These are phyloP conservation scores for Chlorella sp. DNA, from an alignment of 139 green algal species.

Conservation along the genomic window DNA sequence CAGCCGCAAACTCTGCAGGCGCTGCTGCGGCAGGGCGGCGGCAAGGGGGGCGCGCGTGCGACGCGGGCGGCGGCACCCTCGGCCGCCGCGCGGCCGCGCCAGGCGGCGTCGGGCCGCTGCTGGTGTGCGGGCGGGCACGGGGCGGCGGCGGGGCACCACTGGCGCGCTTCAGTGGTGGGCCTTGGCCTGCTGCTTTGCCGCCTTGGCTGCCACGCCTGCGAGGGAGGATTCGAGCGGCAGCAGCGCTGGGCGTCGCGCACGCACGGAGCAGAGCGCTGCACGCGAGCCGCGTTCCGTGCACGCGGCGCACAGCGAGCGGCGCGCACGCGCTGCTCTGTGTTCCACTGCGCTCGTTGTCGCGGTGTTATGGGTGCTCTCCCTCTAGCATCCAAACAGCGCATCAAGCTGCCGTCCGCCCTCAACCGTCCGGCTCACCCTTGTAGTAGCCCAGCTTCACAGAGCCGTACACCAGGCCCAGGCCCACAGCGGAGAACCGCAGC, in stretches of 20 bases:
- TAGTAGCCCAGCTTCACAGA: slow-evolving; percentile 43
- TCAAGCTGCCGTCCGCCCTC: neutral
- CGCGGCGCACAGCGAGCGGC: neutral
- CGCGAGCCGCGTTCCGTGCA: neutral
- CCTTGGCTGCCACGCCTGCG: slow-evolving; percentile 37
- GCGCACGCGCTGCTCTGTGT: neutral
- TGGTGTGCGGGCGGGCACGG: too few species aligned
- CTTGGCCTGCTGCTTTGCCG: slow-evolving; percentile 39
- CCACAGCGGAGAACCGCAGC: slow-evolving; percentile 43
- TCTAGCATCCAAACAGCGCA: neutral
- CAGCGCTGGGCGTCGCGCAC: neutral
- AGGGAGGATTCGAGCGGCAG: too few species aligned
- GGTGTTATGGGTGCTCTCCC: too few species aligned
- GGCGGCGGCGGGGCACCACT: too few species aligned
- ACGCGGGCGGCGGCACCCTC: too few species aligned
- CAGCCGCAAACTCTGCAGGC: too few species aligned
- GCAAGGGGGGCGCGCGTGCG: too few species aligned
- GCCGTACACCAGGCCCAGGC: slow-evolving; percentile 53
- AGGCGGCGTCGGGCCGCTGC: too few species aligned
- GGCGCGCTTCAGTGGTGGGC: slow-evolving; percentile 14
- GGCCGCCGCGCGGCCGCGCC: too few species aligned
- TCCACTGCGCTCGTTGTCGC: too few species aligned
- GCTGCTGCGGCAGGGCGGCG: too few species aligned
- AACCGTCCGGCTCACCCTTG: slow-evolving; percentile 33
- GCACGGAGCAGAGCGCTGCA: neutral